Evolutionary conservation across 2,329 filamentous ascomycete species (phyloP).

Genomic region (Pseudocercospora eumusae): DNA sequence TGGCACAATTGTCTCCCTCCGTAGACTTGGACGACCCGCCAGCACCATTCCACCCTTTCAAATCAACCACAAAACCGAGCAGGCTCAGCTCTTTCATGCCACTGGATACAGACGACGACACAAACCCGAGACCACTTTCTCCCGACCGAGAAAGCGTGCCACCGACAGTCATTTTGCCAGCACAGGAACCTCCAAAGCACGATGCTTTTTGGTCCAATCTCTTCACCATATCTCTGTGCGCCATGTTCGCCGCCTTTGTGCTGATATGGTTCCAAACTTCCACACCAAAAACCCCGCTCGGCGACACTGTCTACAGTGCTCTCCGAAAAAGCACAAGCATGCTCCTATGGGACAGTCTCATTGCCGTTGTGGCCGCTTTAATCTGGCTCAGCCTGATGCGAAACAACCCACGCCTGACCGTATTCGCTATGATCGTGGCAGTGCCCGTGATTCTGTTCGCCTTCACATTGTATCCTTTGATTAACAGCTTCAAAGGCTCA

Average conservation of each 20-base stretch:
- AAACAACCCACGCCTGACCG: constrained; percentile 83
- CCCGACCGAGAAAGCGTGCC: constrained; percentile 58
- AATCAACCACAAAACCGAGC: constrained; percentile 44
- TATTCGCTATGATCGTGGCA: constrained; percentile 76
- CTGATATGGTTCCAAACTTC: constrained; percentile 88
- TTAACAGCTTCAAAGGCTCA: constrained; percentile 80
- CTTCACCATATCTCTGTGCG: constrained; percentile 80
- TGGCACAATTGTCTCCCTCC: constrained; percentile 42
- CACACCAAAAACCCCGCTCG: constrained; percentile 70
- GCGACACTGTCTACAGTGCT: constrained; percentile 92
- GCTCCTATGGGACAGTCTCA: constrained; percentile 84
- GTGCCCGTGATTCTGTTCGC: constrained; percentile 85
- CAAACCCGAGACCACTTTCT: constrained; percentile 49
- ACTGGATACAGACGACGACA: constrained; percentile 55
- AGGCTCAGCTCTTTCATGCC: constrained; percentile 49
- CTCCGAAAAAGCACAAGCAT: constrained; percentile 85
- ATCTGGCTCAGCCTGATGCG: constrained; percentile 86
- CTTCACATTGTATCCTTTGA: constrained; percentile 87
- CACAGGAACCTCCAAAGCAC: constrained; percentile 73
- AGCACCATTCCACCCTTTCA: constrained; percentile 59
- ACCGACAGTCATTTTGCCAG: constrained; percentile 58
- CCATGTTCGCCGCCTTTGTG: constrained; percentile 83
- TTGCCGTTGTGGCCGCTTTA: constrained; percentile 84
- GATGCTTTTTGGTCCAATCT: constrained; percentile 91
- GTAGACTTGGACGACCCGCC: constrained; percentile 50